Evolutionary conservation across 2,329 filamentous ascomycete species (phyloP), one percentile per base, ranked within the genome.

Genomic region (Aspergillus eucalypticola): DNA sequence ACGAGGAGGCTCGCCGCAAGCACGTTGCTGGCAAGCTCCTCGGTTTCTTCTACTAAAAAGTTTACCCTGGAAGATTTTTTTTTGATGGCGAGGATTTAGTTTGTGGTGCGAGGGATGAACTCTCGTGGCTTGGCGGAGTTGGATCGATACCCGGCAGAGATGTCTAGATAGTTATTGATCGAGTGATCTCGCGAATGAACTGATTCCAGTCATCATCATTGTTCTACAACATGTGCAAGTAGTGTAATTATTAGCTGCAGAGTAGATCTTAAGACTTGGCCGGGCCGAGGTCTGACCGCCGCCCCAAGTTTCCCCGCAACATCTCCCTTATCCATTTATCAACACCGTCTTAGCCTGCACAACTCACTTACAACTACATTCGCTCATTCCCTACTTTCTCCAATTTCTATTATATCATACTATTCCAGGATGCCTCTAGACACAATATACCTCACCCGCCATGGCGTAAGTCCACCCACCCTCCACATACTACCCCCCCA

Each of bases 11-110:
- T 73, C 87, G 95, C 79, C 88, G 95, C 82, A 98, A 98, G 89
- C 95, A 99, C 86, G 95, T 98, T 78, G 89, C 94, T 73, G 95
- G 95, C 84, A 99, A 99, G 89, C 91, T 99, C 83, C 91, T 98
- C 75, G 95, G 95, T 76, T 99, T 98, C 90, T 97, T 97, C 88
- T 98, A 97, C 88, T 97, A 95, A 67, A 66, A 61, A 66, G 60
- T 61, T 65, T 64, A 69, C 25, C 17, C 29, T 25, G 72, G 71
- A 68, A 66, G 69, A 68, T 56, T 35, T 35, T 35, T 32, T 67
- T 67, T 59, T 67, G 64, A 66, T 68, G 66, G 66, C 29, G 29
- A 41, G 44, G 44, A 15, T n/a, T 8, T 38, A 25, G 25, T 39
- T 25, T 38, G 51, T 38, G 51, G 23, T 6, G 23, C 44, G 39